A percentile compares a stretch with the other conserved stretches of the same genome.
phyloP scores from a whole-genome alignment of 441 rosid genomes.

The Lagerstroemia fauriei region DNA sequence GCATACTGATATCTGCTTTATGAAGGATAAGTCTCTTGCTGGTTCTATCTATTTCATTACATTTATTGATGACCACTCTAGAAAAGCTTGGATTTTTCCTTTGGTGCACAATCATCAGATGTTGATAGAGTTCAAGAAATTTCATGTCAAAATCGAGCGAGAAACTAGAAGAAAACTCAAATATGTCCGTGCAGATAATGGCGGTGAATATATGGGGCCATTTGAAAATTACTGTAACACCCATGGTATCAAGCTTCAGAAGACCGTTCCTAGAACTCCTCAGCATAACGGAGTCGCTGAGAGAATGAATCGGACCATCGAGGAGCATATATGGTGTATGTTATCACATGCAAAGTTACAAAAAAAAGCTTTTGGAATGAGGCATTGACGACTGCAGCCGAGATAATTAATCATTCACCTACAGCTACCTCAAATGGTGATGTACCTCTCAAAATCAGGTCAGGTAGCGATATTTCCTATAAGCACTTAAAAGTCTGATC shows the following conservation, averaged over 20 bases:
- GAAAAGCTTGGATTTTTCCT: neutral
- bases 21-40: neutral
- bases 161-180: neutral
- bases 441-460: neutral
- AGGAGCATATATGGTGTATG: neutral
- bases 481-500: neutral
- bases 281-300: neutral
- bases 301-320: neutral
- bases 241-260: neutral
- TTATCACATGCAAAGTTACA: neutral
- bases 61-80: neutral
- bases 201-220: neutral
- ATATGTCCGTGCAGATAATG: slow-evolving; percentile 8
- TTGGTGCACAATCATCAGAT: slow-evolving; percentile 23
- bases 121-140: slow-evolving; percentile 6
- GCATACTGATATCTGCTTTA: neutral
- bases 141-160: neutral
- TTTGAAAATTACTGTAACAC: neutral
- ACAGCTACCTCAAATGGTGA: neutral
- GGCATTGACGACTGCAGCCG: too few species aligned
- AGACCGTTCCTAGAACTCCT: neutral
- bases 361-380: too few species aligned
- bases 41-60: neutral
- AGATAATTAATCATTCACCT: neutral
- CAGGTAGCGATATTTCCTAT: neutral